Conservation (phyloP, 164 flowering plant genomes). For the Chloranthus sessilifolius region DNA sequence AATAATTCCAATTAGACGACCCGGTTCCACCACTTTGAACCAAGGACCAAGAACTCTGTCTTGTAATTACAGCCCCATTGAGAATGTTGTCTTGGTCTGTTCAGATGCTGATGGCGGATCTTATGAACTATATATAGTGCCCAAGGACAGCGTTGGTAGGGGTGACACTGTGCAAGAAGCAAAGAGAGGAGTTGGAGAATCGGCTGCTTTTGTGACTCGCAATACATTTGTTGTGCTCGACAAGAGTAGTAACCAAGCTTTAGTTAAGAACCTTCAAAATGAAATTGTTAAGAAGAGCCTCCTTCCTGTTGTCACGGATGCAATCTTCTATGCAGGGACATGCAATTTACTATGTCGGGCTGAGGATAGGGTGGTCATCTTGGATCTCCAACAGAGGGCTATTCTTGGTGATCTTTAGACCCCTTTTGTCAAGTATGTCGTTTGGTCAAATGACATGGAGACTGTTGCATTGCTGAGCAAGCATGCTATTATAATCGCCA, state of each 20-base stretch:
- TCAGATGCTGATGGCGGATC: conserved; percentile 92
- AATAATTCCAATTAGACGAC: conserved; percentile 66
- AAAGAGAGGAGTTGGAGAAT: conserved; percentile 77
- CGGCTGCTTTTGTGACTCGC: conserved; percentile 80
- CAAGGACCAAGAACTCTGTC: conserved; percentile 82
- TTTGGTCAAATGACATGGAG: conserved; percentile 95
- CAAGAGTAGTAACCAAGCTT: conserved; percentile 69
- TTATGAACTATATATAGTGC: conserved; percentile 72
- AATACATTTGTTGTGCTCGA: conserved; percentile 90
- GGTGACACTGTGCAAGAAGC: conserved; percentile 68
- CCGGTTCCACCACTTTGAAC: conserved; percentile 65
- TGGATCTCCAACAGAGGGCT: conserved; percentile 82
- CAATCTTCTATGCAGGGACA: conserved; percentile 87
- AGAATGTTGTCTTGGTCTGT: conserved; percentile 74
- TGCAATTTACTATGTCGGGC: conserved; percentile 75
- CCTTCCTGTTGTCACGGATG: conserved; percentile 68
- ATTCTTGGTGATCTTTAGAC: conserved; percentile 86
- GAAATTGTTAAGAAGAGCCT: conserved; percentile 67
- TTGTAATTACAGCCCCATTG: conserved; percentile 80
- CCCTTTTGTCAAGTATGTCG: conserved; percentile 70
- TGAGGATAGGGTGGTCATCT: conserved; percentile 78
- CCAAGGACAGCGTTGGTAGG: conserved; percentile 64
- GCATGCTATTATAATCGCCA: conserved; percentile 81
- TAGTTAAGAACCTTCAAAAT: conserved; percentile 76
- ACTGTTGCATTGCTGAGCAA: conserved; percentile 88